A percentile compares a stretch with the other conserved stretches of the same genome.
phyloP scores from a whole-genome alignment of 805 yeast species.

The Wickerhamiella australiensis region DNA sequence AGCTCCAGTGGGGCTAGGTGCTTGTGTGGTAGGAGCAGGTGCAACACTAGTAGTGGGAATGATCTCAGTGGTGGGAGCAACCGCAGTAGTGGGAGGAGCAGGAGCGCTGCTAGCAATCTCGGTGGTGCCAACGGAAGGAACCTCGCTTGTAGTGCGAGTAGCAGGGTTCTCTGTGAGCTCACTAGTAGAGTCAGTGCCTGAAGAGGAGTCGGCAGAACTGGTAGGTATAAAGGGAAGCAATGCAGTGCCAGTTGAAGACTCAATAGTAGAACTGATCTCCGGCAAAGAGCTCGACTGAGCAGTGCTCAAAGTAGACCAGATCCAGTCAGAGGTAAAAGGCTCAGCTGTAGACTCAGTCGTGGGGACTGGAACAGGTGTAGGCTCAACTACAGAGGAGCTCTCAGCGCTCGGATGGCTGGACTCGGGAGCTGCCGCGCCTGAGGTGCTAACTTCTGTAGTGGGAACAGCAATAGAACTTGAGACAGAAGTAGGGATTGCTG shows the following conservation, averaged over 20 bases:
- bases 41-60: neutral
- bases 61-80: neutral
- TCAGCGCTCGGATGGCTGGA: neutral
- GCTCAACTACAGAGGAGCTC: neutral
- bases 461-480: neutral
- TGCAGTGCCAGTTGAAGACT: neutral
- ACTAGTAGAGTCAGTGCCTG: neutral
- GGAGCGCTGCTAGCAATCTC: neutral
- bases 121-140: neutral
- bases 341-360: neutral
- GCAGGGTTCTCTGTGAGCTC: neutral
- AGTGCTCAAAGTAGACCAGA: conserved; percentile 10
- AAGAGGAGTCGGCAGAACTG: neutral
- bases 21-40: neutral
- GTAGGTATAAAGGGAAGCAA: conserved; percentile 10
- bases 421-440: neutral
- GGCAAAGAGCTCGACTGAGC: neutral
- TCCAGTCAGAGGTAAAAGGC: conserved; percentile 3
- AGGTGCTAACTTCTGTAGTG: neutral
- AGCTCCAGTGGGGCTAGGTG: conserved; percentile 4
- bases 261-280: neutral
- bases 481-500: neutral
- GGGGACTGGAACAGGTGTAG: neutral
- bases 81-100: neutral
- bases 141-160: neutral